Evolutionary conservation across 2,329 filamentous ascomycete species (phyloP), one percentile per base, ranked within the genome.

Genomic region (Hypomyces perniciosus): DNA sequence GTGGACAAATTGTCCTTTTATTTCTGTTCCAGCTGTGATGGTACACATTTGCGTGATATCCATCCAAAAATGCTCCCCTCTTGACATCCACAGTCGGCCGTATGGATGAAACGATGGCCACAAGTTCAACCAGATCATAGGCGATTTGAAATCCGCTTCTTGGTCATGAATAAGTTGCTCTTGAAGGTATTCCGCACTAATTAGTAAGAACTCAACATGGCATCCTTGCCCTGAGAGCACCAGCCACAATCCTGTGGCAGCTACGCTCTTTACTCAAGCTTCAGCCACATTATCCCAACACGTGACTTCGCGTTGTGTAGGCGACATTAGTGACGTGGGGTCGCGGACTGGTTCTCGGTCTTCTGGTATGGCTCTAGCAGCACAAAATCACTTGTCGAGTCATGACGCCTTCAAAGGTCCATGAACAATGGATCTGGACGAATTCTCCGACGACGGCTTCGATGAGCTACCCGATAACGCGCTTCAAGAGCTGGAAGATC

Each of bases 361-460:
- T 20, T 41, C 30, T 20, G 20, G 20, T 40, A 40, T 50, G 34
- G 34, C 42, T 20, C 48, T 30, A 40, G 45, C 34, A 31, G 41
- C 47, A 28, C 37, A 9, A 41, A 53, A 35, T 28, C 40, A 38
- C 40, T 27, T 42, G 20, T 28, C 20, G 42, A 47, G 48, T 54
- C 48, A 59, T 54, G 58, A 54, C 34, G 44, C 48, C 10, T 34
- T 51, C 38, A 30, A 44, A 38, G 50, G 43, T 46, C 55, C 60
- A 55, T 56, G 50, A 56, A 56, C 47, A 51, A 71, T 71, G 68
- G 67, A 70, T 52, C 51, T 69, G 69, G 80, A 83, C 68, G 77
- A 80, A 54, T 85, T 82, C 62, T 80, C 75, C 53, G 83, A 85
- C 62, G 82, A 84, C 62, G 81, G 76, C 54, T 73, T 86, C 58